Base-by-base conservation (phyloP, 768 basidiomycete genomes). In the Amanita jacksonii region DNA sequence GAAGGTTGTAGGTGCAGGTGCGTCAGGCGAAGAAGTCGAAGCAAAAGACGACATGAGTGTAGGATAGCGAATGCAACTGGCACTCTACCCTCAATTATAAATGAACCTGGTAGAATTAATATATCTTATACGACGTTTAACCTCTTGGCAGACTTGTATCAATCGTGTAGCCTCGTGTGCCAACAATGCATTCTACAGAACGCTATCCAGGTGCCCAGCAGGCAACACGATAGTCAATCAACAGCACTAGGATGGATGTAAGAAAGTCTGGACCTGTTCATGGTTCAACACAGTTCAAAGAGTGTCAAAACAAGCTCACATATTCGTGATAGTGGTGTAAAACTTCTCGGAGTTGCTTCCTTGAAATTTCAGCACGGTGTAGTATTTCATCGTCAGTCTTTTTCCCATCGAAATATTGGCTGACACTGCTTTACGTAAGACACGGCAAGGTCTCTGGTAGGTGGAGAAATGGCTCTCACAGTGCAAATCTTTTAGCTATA, bases 361-460 rank as follows among this genome's bases (percentile, higher is more conserved):
- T 73, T 30, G 82, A 76, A 46, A 97, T 84, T 41, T 85, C 85
- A 0, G 91, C 88, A 30, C 83, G 72, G 58, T 81, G 89, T n/a
- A 93, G 69, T 46, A 97, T 93, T 61, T 97, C 93, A 51, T 96
- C 91, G 48, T 92, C 86, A 0, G 88, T 88, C 41, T 73, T 81
- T 60, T 82, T 86, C 9, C 94, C 94, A 53, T 98, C 90, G 54
- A 97, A 91, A 57, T 90, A 96, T 53, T 88, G 86, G 48, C 88
- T 85, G 41, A 94, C 86, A 48, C 91, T 93, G 57, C 0, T 2
- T 27, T 3, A 16, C 5, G 35, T 30, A 1, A 46, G 20, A 39
- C 39, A 18, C 27, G 16, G 27, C 9, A 18, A 12, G 25, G 8
- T 4, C 35, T 2, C 2, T 20, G 3, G 15, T 41, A 10, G 18